phyloP scores from a whole-genome alignment of 345 rosid genomes.

The Pelargonium nanum region DNA sequence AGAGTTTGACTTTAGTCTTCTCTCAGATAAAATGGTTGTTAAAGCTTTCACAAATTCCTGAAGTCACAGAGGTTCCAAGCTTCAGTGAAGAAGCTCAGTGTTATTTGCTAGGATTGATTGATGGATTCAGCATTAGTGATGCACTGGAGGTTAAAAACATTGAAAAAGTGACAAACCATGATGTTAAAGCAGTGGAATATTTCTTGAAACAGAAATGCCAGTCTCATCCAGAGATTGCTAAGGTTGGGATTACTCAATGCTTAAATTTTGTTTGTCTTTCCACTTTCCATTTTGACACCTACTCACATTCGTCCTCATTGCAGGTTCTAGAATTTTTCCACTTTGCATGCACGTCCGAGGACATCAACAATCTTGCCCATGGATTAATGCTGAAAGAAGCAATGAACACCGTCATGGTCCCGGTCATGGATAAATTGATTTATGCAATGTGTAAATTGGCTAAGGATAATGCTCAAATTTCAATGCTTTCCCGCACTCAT shows the following conservation, averaged over 20 bases:
- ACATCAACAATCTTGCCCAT: conserved; percentile 89
- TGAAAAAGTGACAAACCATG: conserved; percentile 83
- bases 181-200: conserved; percentile 92
- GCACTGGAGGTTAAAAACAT: conserved; percentile 18
- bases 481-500: conserved; percentile 98
- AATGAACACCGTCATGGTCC: conserved; percentile 46
- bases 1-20: not conserved
- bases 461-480: conserved; percentile 47
- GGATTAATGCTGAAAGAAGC: conserved; percentile 84
- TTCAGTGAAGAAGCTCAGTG: conserved; percentile 55
- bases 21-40: conserved; percentile 78
- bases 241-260: conserved; percentile 27
- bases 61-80: conserved; percentile 70
- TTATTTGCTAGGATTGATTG: conserved; percentile 55
- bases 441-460: conserved; percentile 48
- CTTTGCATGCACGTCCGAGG: conserved; percentile 95
- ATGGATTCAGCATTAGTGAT: conserved; percentile 39
- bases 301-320: not conserved
- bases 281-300: not conserved
- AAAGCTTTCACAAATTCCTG: conserved; percentile 71
- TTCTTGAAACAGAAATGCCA: conserved; percentile 82
- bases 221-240: conserved; percentile 66
- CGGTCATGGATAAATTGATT: conserved; percentile 64
- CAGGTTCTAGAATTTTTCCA: conserved; percentile 96
- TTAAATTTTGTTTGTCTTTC: not conserved